These are phyloP conservation scores for Annulohypoxylon truncatum DNA, from an alignment of 2,329 filamentous ascomycete species.

Conservation along the genomic window DNA sequence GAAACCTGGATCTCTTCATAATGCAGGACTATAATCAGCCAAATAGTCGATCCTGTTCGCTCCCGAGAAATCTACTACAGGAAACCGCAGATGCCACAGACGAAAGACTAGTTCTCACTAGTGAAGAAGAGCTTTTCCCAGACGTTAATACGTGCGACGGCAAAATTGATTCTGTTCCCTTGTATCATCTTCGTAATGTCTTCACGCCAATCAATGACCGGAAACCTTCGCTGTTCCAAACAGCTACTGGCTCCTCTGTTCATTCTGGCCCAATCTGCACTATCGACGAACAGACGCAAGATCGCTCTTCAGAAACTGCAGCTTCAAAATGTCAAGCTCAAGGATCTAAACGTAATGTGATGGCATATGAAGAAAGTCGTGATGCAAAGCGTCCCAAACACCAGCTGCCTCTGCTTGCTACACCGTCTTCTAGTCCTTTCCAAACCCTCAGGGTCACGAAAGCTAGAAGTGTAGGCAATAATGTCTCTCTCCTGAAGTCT, in stretches of 20 bases:
- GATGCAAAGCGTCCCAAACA: slow-evolving; percentile 20
- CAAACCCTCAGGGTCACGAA: slow-evolving; percentile 41
- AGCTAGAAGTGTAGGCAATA: slow-evolving; percentile 8
- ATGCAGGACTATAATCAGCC: background rate
- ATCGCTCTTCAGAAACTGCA: background rate
- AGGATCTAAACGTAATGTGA: slow-evolving; percentile 18
- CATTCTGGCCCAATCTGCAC: background rate
- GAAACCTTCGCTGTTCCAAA: background rate
- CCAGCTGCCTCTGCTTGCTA: slow-evolving; percentile 16
- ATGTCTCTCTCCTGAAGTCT: background rate
- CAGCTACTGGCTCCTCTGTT: background rate
- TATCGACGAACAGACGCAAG: background rate
- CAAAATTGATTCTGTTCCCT: background rate
- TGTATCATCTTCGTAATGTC: background rate
- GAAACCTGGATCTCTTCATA: background rate
- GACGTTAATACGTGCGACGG: background rate
- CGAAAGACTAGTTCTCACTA: background rate
- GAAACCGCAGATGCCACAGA: background rate
- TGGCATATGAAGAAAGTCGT: background rate
- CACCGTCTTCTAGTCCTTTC: slow-evolving; percentile 32
- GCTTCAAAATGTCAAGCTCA: background rate
- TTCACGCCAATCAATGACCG: slow-evolving; percentile 11
- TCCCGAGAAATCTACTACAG: background rate
- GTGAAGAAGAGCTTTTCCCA: background rate
- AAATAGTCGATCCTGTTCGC: background rate